Base-by-base conservation (phyloP, 2,329 filamentous ascomycete species). In the Teratosphaeria destructans region DNA sequence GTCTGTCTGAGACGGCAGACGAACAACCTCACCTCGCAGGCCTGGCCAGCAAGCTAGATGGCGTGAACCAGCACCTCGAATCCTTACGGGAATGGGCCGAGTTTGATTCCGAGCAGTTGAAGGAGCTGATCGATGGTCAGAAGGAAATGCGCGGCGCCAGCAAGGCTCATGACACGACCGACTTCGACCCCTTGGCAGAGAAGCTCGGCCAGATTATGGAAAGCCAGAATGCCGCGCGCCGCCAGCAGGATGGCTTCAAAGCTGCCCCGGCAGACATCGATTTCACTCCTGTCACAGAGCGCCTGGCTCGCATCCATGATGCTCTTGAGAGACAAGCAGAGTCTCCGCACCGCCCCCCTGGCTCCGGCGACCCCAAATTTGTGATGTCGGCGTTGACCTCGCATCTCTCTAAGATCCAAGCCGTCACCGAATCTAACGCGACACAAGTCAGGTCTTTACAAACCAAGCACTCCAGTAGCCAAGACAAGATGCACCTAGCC, bases 341-440 rank as follows among this genome's bases (percentile, higher is more conserved):
- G 3, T 27, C 35, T n/a, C 14, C 19, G 6, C 32, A 14, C 16
- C 43, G 35, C 55, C 32, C 54, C 3, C 59, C 63, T 5, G 63
- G 66, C 3, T 57, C 61, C 2, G 68, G 68, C 16, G 64, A 66
- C 52, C 49, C 61, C 12, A 66, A 66, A 37, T 70, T 69, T 60
- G 54, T 70, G 12, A 59, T 71, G 27, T 66, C 65, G 3, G 68
- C 65, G 11, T 57, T 71, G 3, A 66, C 65, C 12, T 65, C 64
- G 1, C 68, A 70, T 56, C 63, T 71, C 52, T 63, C 62, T 55
- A 65, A 67, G 43, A 68, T 71, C 27, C 68, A 71, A 56, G 62
- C 67, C 32, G 62, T 70, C 14, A 67, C 67, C n/a, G 68, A 69
- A 56, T 55, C 61, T 12, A 70, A 70, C 54, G 64, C 67, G 5